Conservation (phyloP, 345 rosid genomes). For the Turnera subulata region DNA sequence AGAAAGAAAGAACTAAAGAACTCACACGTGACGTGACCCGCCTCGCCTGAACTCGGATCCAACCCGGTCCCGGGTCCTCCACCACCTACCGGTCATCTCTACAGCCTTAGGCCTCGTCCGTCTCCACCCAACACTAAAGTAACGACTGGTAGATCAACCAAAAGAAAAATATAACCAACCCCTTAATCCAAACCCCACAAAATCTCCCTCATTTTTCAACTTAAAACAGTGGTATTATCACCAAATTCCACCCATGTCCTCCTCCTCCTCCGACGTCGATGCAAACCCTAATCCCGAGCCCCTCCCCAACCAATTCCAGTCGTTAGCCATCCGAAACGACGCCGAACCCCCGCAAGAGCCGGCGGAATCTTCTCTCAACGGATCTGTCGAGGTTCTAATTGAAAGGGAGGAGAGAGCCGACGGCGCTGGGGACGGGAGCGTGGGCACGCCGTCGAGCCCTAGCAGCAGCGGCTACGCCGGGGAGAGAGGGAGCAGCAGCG, state of each 20-base stretch:
- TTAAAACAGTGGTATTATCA: background rate
- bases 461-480: slow-evolving; percentile 94
- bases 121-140: background rate
- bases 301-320: slow-evolving; percentile 17
- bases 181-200: background rate
- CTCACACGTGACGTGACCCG: background rate
- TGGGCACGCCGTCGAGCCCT: slow-evolving; percentile 55
- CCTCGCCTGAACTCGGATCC: background rate
- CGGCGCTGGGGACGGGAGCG: slow-evolving; percentile 1
- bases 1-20: too few relatives aligned
- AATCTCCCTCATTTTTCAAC: too few relatives aligned
- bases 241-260: slow-evolving; percentile 12
- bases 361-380: slow-evolving; percentile 2
- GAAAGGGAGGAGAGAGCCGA: background rate
- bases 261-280: slow-evolving; percentile 18
- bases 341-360: background rate
- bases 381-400: slow-evolving; percentile 6
- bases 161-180: background rate
- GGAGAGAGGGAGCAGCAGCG: slow-evolving; percentile 86
- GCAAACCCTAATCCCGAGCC: slow-evolving; percentile 11
- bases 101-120: background rate
- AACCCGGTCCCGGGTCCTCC: background rate
- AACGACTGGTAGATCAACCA: background rate
- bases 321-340: slow-evolving; percentile 6
- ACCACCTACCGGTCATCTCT: slow-evolving; percentile 7